Evolutionary conservation across 2,329 filamentous ascomycete species (phyloP), one percentile per base, ranked within the genome.

Genomic region (Fusarium tricinctum): DNA sequence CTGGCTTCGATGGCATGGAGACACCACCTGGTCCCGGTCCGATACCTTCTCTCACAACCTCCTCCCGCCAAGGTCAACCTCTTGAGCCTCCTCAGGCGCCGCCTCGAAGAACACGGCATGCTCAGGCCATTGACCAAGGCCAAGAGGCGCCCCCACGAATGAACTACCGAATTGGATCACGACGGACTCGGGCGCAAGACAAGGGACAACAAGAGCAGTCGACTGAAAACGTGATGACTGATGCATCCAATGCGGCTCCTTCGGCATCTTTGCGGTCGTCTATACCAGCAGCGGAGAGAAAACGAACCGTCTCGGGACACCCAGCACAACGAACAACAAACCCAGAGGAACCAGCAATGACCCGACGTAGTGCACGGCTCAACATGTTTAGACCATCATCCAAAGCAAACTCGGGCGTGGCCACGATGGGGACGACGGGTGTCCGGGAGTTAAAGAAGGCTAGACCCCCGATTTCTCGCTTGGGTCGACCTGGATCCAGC

Each of bases 281-380:
- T 19, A 75, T 82, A 65, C 77, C 84, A 20, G 83, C 81, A 6
- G 80, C 84, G 15, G 92, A 94, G 63, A 89, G 94, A 77, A 98
- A 97, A 81, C 89, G 95, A 71, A 97, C 94, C 2, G 88, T 97
- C n/a, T 97, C 95, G 40, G 95, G 95, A 6, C 93, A 97, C 71
- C 86, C 86, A 15, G 87, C 86, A 48, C 86, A 82, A 76, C 70
- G 80, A 70, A 85, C 81, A 53, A 73, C 77, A 45, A 87, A 86
- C 53, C 78, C 80, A 6, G 86, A 89, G 63, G 91, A 93, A 71
- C 86, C 87, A 40, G 84, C 68, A 10, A 79, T 86, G 69, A 84
- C 68, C 15, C 63, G 92, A 73, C 86, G 92, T 71, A 94, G 92
- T 74, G 90, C 91, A 20, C 86, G 92, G 60, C 83, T 94, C 42